A percentile compares a stretch with the other conserved stretches of the same genome.
These are phyloP conservation scores for Fusarium temperatum DNA, from an alignment of 2,329 filamentous ascomycete species.

Conservation along the genomic window DNA sequence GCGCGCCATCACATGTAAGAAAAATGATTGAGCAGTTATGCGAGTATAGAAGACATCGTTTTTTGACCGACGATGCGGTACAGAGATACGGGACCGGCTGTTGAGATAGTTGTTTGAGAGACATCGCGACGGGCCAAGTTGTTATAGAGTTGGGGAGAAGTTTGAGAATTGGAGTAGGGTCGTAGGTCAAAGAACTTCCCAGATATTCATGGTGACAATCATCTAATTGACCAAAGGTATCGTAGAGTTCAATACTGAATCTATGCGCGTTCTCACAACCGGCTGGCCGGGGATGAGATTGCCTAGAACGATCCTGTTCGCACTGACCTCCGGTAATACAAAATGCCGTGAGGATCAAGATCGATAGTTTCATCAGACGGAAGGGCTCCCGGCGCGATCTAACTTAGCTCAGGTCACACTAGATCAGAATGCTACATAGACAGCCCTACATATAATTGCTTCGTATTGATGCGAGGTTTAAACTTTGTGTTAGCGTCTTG, in stretches of 20 bases:
- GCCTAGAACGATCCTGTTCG: background rate
- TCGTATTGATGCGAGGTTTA: background rate
- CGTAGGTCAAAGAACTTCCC: accelerated
- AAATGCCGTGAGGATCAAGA: too few species aligned
- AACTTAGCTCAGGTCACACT: background rate
- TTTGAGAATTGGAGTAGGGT: background rate
- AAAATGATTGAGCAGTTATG: background rate
- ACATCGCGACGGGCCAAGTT: background rate
- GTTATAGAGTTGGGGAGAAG: background rate
- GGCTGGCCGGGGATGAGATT: background rate
- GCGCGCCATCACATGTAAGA: background rate
- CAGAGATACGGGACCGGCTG: too few species aligned
- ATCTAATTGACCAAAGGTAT: too few species aligned
- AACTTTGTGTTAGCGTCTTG: background rate
- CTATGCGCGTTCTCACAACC: background rate
- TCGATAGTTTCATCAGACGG: background rate
- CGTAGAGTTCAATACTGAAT: background rate
- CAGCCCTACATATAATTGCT: background rate
- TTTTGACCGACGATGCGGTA: background rate
- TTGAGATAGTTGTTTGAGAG: too few species aligned
- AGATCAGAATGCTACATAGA: background rate
- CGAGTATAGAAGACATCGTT: too few species aligned
- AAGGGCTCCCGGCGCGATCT: background rate
- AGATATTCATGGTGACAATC: background rate
- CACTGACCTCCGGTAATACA: background rate